Evolutionary conservation across 1,284 basidiomycete species (phyloP), one percentile per base, ranked within the genome.

Genomic region (Acaromyces ingoldii): DNA sequence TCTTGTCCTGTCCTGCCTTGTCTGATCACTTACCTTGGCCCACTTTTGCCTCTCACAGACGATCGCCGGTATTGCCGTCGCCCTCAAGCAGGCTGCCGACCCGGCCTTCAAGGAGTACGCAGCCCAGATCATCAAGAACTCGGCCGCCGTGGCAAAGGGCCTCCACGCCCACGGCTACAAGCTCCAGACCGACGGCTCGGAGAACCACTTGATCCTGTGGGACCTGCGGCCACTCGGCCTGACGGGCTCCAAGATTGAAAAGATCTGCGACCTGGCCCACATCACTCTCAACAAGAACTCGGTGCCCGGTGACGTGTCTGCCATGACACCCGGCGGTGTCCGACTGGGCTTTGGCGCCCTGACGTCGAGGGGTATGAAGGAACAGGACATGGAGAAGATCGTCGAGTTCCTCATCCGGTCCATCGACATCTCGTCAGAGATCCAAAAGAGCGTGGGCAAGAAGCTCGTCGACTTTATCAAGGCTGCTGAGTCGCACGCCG

Each of bases 201-300:
- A 97, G 78, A 97, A 92, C 83, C 95, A 99, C 79, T 85, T 98
- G 60, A 86, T 97, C 55, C 87, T 98, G 45, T 97, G 92, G 92
- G 95, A 98, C 77, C 82, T 99, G 60, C 85, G 95, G 49, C 95
- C 95, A 24, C 82, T 96, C 64, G 88, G 90, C 51, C 81, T 98
- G 73, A 97, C 95, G 22, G 95, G 95, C 55, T 89, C 86, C 81
- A 98, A 98, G 81, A 85, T 99, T 57, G 92, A 96, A 82, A 97
- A 96, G 82, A 85, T 99, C 70, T 95, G 92, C 77, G 95, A 98
- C 77, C 82, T 95, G 51, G 85, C 90, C 74, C 91, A 91, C 68
- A 96, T 99, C 51, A 74, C 72, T 3, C 61, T 65, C 56, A 54
- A 76, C 89, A 88, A 96, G 81, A 97, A 97, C 78, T 89, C 91